These are phyloP conservation scores for Biancaea sappan DNA, from an alignment of 306 rosid genomes.

Conservation along the genomic window DNA sequence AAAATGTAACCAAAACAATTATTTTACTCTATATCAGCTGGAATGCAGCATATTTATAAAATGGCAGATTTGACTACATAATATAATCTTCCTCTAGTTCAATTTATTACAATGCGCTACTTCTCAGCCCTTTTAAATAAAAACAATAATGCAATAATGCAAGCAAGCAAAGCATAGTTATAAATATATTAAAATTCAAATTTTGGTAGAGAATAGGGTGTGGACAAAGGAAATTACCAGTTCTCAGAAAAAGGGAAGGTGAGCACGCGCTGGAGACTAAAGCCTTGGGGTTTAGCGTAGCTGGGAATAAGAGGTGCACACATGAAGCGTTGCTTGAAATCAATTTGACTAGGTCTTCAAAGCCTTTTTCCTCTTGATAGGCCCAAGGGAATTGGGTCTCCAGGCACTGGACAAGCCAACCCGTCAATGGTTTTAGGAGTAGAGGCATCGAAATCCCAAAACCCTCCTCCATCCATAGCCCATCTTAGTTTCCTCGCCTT, in stretches of 20 bases:
- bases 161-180: not conserved
- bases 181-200: conserved; percentile 9
- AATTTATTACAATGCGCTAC: not conserved
- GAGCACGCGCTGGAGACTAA: conserved; percentile 70
- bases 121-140: not conserved
- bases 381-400: conserved; percentile 69
- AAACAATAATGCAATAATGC: conserved; percentile 8
- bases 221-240: conserved; percentile 46
- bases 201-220: not conserved
- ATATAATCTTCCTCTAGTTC: not conserved
- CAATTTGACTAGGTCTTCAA: conserved; percentile 74
- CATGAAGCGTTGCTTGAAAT: conserved; percentile 91
- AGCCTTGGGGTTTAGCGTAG: conserved; percentile 52
- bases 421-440: conserved; percentile 80
- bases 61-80: not conserved
- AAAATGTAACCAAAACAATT: conserved; percentile 1
- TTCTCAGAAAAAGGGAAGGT: conserved; percentile 59
- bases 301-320: conserved; percentile 58
- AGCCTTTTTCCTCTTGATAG: conserved; percentile 69
- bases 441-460: conserved; percentile 83
- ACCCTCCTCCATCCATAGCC: conserved; percentile 79
- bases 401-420: conserved; percentile 59
- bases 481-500: conserved; percentile 75
- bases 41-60: not conserved
- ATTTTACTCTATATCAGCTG: not conserved